Evolutionary conservation across 768 basidiomycete genomes (phyloP).

Genomic region (Termitomyces sp.): DNA sequence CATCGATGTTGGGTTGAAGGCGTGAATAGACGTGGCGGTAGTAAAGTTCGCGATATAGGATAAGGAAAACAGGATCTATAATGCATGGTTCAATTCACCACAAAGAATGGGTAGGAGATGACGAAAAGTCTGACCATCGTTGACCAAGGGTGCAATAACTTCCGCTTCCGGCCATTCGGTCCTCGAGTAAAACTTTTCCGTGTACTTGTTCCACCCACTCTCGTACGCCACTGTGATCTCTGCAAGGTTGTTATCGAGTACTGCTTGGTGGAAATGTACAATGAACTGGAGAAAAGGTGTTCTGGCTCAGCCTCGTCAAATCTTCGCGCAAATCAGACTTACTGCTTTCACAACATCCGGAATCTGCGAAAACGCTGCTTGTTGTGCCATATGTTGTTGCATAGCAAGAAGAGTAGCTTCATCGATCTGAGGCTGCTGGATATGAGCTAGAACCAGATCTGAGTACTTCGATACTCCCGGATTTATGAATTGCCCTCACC

Average conservation of each 20-base stretch:
- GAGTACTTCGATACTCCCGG: constrained; percentile 8
- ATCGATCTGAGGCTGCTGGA: constrained; percentile 63
- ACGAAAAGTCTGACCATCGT: constrained; percentile 62
- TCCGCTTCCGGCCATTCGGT: constrained; percentile 98
- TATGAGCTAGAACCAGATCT: constrained; percentile 34
- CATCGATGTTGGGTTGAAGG: constrained; percentile 92
- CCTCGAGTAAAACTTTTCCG: constrained; percentile 92
- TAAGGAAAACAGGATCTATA: constrained; percentile 89
- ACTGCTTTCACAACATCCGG: constrained; percentile 90
- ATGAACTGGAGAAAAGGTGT: constrained; percentile 62
- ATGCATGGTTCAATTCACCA: background rate
- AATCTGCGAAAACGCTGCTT: constrained; percentile 77
- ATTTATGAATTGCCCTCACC: constrained; percentile 33
- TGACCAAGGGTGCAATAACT: constrained; percentile 89
- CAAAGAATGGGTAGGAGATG: background rate
- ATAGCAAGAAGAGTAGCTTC: constrained; percentile 67
- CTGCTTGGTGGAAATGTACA: constrained; percentile 91
- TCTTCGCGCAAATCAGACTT: constrained; percentile 26
- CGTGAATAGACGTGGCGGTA: constrained; percentile 96
- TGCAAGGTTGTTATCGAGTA: constrained; percentile 84
- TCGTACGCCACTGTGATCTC: constrained; percentile 95
- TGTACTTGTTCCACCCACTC: constrained; percentile 95
- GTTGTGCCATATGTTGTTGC: constrained; percentile 83
- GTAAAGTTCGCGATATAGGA: constrained; percentile 94
- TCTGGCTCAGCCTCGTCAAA: constrained; percentile 1